Percentiles rank a stretch among this genome's conserved stretches.
Conservation (phyloP, 176 grass and related monocot species). For the Carex pumila region DNA sequence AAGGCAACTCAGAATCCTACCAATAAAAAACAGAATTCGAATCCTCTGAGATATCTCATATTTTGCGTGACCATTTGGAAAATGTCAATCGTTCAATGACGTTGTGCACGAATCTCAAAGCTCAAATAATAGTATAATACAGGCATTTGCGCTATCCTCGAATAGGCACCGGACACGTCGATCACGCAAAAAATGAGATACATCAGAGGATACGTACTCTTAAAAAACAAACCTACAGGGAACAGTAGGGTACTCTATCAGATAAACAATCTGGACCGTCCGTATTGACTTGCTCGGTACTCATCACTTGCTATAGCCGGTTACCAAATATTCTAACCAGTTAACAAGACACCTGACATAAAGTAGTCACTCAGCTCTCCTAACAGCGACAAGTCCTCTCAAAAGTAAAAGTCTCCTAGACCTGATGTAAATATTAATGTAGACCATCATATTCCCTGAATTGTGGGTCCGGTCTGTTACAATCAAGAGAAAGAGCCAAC, state of each 20-base stretch:
- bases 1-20: not conserved
- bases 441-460: not conserved
- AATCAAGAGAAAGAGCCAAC: no score
- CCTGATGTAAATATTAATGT: not conserved
- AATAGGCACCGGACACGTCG: no score
- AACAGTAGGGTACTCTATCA: not conserved
- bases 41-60: no score
- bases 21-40: not conserved
- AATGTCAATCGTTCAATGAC: no score
- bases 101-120: no score
- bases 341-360: conserved; percentile 16
- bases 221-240: not conserved
- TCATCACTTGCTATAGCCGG: conserved; percentile 3
- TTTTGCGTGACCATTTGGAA: no score
- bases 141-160: no score
- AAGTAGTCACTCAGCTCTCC: conserved; percentile 15
- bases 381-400: not conserved
- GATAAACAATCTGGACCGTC: not conserved
- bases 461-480: not conserved
- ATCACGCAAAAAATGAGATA: no score
- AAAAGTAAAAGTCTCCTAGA: not conserved
- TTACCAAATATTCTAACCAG: conserved; percentile 8
- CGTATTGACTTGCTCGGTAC: not conserved
- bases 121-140: no score
- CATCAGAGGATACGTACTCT: no score